Base-by-base conservation (phyloP, 495 filamentous ascomycete genomes). In the Aspergillus egyptiacus region DNA sequence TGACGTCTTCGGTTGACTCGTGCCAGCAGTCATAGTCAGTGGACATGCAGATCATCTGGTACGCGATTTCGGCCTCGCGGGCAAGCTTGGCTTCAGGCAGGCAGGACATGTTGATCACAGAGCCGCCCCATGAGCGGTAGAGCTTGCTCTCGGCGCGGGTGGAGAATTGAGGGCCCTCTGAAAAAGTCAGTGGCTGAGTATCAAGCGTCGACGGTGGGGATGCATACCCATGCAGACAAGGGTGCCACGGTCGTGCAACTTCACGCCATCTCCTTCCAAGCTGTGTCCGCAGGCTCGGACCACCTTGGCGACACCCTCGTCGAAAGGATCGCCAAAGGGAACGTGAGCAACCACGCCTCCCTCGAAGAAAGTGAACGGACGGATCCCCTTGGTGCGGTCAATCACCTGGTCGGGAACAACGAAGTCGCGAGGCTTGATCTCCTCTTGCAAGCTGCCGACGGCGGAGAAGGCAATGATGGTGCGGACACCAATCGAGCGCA, bases 21-120 rank as follows among this genome's bases (percentile, higher is more conserved):
- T 87, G 86, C 93, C 93, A 97, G 79, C 91, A 95, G 68, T 99
- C 94, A 60, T 99, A 99, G 70, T 99, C 93, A 18, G 93, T 99
- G 22, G 86, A 84, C 94, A 99, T 99, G 75, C 91, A 96, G 56
- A 99, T 91, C 80, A 96, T 91, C 71, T 91, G 88, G 62, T 96
- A 96, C 13, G 85, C 86, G 54, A 99, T 84, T 72, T 99, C 94
- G 4, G 94, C 94, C 73, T 99, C 93, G 25, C 86, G 78, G 22
- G 93, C 93, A 10, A 99, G 81, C 74, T 97, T 97, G 25, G 91
- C 85, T 73, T 99, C 93, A 19, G 93, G 93, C n/a, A 97, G 77
- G 18, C 85, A 82, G 43, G 86, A 91, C 93, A 99, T 99, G 75
- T 96, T 97, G 73, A 99, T 96, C 2, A 95, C 84, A 51, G 75